Evolutionary conservation across 2,329 filamentous ascomycete genomes (phyloP).

Genomic region (Aspergillus puulaauensis): DNA sequence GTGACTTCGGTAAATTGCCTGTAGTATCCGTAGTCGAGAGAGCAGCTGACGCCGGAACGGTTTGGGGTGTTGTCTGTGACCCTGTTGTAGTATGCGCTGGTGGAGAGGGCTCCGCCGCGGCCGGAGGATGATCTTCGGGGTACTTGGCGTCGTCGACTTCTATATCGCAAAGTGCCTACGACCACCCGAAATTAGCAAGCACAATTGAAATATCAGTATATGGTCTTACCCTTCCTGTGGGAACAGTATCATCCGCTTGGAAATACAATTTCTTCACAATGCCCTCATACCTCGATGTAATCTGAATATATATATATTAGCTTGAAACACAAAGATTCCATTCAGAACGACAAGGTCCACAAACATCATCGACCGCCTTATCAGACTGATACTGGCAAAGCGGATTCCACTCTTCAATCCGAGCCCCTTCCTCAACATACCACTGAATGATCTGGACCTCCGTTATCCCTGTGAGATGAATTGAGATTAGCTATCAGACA

Average conservation of each 20-base stretch:
- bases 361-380: constrained; percentile 71
- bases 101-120: constrained; percentile 25
- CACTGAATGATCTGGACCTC: constrained; percentile 99
- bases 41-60: constrained; percentile 4
- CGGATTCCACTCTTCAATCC: constrained; percentile 96
- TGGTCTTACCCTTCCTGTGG: constrained; percentile 68
- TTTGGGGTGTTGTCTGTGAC: constrained; percentile 18
- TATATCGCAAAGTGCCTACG: constrained; percentile 83
- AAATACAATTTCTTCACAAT: constrained; percentile 96
- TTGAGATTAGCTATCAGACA: constrained; percentile 16
- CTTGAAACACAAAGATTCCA: neutral
- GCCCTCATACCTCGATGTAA: constrained; percentile 92
- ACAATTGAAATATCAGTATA: neutral
- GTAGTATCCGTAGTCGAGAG: constrained; percentile 4
- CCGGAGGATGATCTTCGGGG: constrained; percentile 52
- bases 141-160: constrained; percentile 80
- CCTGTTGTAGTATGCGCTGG: constrained; percentile 15
- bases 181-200: constrained; percentile 6
- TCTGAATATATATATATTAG: constrained; percentile 58
- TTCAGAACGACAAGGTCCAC: constrained; percentile 14
- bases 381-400: constrained; percentile 98
- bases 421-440: constrained; percentile 95
- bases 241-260: constrained; percentile 92
- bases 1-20: constrained; percentile 45
- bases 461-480: constrained; percentile 72